A percentile compares a stretch with the other conserved stretches of the same genome.
phyloP scores from a whole-genome alignment of 202 grass and related monocot genomes.

The Bolboschoenoplectus hybrid region DNA sequence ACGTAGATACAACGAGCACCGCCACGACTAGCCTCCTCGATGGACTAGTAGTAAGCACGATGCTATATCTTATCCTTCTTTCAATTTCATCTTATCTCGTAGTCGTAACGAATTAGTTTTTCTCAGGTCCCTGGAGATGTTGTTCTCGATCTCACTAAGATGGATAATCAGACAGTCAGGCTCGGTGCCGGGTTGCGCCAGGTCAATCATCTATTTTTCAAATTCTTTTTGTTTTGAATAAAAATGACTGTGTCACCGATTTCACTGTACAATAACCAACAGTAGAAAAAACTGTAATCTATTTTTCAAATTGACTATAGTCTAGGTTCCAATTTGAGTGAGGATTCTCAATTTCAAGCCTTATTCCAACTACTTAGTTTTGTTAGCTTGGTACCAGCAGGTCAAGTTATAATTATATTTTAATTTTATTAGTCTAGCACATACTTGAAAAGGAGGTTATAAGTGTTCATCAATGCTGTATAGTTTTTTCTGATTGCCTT shows the following conservation, averaged over 20 bases:
- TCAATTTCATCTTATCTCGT: not conserved
- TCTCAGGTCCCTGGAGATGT: constrained; percentile 75
- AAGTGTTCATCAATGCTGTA: not conserved
- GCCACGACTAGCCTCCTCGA: constrained; percentile 25
- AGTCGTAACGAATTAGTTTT: not conserved
- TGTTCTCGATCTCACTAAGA: constrained; percentile 70
- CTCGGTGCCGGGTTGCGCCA: constrained; percentile 70
- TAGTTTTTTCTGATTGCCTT: not conserved
- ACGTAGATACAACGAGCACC: not conserved
- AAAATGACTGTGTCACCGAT: too few relatives aligned
- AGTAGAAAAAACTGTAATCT: too few relatives aligned
- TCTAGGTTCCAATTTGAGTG: constrained; percentile 34
- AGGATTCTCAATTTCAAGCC: not conserved
- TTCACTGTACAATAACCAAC: too few relatives aligned
- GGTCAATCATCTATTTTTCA: constrained; percentile 48
- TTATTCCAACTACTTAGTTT: not conserved
- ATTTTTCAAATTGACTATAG: not conserved
- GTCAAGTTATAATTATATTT: not conserved
- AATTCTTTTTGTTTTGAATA: not conserved
- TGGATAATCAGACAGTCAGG: constrained; percentile 89
- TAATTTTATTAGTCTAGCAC: not conserved
- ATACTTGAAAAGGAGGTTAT: too few relatives aligned
- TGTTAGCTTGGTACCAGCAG: not conserved
- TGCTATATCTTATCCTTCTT: not conserved
- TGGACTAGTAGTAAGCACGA: constrained; percentile 41